These are phyloP conservation scores for Globisporangium sylvaticum DNA, from an alignment of 352 stramenopile species.

Conservation along the genomic window DNA sequence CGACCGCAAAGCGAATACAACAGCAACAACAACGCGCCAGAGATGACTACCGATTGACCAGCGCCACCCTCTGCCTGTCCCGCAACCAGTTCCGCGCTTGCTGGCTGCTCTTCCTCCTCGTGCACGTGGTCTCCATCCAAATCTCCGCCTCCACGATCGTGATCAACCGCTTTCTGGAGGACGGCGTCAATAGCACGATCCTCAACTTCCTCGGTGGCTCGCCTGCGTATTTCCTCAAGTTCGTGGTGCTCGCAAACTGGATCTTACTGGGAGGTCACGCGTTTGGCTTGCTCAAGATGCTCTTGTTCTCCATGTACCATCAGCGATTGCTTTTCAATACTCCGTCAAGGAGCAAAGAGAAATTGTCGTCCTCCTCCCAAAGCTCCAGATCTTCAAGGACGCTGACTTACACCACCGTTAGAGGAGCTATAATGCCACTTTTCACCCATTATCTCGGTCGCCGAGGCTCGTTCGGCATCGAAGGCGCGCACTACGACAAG, in stretches of 20 bases:
- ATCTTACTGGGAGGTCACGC: neutral
- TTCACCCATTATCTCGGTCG: neutral
- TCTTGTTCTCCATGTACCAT: neutral
- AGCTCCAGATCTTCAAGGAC: too few relatives aligned
- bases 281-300: neutral
- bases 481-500: neutral
- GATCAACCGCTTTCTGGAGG: neutral
- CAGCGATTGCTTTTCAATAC: neutral
- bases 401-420: too few relatives aligned
- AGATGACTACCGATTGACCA: neutral
- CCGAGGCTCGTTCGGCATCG: neutral
- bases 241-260: neutral
- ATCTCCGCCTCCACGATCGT: neutral
- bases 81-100: neutral
- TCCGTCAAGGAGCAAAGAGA: too few relatives aligned
- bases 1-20: neutral
- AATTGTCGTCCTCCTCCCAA: neutral
- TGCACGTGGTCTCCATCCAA: neutral
- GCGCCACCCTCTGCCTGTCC: neutral
- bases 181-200: neutral
- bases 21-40: neutral
- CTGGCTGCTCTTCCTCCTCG: neutral
- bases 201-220: neutral
- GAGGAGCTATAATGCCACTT: neutral
- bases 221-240: neutral